Base-by-base conservation (phyloP, 1,139 yeast genomes). In the Saccharomyces hybrid region DNA sequence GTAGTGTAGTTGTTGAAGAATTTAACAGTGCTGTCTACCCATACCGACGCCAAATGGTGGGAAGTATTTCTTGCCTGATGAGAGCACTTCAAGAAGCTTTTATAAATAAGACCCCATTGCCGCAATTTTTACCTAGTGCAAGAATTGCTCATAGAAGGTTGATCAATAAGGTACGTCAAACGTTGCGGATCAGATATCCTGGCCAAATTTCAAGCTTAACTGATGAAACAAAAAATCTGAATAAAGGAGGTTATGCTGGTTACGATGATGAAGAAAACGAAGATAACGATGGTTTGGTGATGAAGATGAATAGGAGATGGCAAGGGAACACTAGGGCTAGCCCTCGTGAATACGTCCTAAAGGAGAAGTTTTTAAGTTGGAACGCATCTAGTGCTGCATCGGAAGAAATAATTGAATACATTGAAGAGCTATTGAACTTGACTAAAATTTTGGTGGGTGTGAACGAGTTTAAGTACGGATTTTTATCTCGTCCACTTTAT, bases 111-210 rank as follows among this genome's bases (percentile, higher is more conserved):
- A 63, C 72, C 1, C 81, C 81, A 2, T 57, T 78, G 44, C 82
- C 82, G 0, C 81, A 78, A 57, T 78, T 69, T 60, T 55, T 78
- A 44, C 81, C 82, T 1, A 76, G 80, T 61, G 72, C 80, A 0
- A 69, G 78, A 60, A 71, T 77, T 46, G 75, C 81, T 0, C 81
- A 78, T 51, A 62, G 75, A 53, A 70, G 81, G 53, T 60, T 78
- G 14, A 70, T 78, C 5, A 73, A 74, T 54, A 70, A 74, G 54
- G 79, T 78, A 0, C 66, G 76, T 34, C 73, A 73, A 52, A 66
- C 69, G 0, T 56, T 71, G 32, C 60, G 66, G 29, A 49, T 52
- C 4, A 69, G 60, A 53, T 67, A 67, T 44, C 41, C 52, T 3
- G 23, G 41, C 7, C 16, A 28, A 28, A 38, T 42, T 27, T 14